Base-by-base conservation (phyloP, 1,139 yeast genomes). In the Sugiyamaella novakii region DNA sequence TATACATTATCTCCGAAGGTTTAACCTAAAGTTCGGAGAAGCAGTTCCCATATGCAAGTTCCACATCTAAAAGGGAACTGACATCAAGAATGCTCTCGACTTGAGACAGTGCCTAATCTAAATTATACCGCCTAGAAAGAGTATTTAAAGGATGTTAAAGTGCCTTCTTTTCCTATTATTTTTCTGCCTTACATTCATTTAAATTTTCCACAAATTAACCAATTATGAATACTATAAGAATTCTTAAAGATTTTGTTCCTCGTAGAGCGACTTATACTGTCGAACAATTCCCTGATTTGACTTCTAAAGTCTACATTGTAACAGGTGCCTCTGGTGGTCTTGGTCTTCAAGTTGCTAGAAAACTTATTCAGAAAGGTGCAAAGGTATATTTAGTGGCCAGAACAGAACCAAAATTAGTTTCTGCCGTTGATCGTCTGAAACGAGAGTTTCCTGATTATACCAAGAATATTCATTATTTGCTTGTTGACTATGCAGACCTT, bases 401-500 rank as follows among this genome's bases (percentile, higher is more conserved):
- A 17, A 52, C 57, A 3, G 54, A 56, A 37, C 41, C 40, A 10
- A 58, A 59, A 30, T 15, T 60, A 8, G 52, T 55, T 15, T 42
- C 47, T 4, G 56, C 59, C 2, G 31, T 56, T n/a, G 48, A 29
- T 4, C 50, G 46, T n/a, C 39, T 65, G 28, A 39, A 29, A 7
- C 44, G 47, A 18, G 50, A 55, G 17, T 45, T 35, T 22, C 59
- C 59, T 29, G 38, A 36, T 22, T 60, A 34, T n/a, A 27, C 31
- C 18, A 19, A 60, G n/a, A 34, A 52, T 10, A 51, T 58, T 19
- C 47, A 54, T 22, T 49, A 46, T 14, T 45, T 62, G n/a, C 50
- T 50, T 18, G 45, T 72, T 36, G 80, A 78, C 54, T 68, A 74
- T 50, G 58, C 70, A 36, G 80, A 79, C 54, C 64, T 79, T 46